Evolutionary conservation across 2,329 filamentous ascomycete genomes (phyloP), one percentile per base, ranked within the genome.

Genomic region (Alternaria gansuensis): DNA sequence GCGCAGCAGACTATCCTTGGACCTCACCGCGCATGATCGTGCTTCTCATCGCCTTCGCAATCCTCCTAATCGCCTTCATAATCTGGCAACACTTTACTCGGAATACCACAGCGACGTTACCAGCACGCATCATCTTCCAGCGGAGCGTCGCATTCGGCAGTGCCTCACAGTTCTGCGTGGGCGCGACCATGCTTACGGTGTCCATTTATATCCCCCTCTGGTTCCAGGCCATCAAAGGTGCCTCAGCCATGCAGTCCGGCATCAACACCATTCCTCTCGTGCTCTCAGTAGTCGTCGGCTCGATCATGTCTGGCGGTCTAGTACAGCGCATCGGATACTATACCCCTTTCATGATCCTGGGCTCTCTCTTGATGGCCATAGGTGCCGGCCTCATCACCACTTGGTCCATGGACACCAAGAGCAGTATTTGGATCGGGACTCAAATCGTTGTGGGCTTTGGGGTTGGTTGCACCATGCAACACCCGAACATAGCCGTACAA

Each of bases 201-300:
- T 72, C 72, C 8, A 72, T 78, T 29, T 82, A 80, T 65, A 69
- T 82, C 17, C 70, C 74, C 28, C 78, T 77, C 67, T 81, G 78
- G 81, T 82, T 78, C 73, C 79, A 82, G 60, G 81, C 80, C 3
- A 80, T 83, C 71, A 79, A 81, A 56, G 75, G 75, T 9, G 75
- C 73, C 1, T 74, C 74, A 0, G 79, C 81, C 1, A 75, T 79
- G 59, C 72, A 78, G 40, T 81, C 79, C 9, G 81, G 80, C 7
- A 80, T 82, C 57, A 75, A 76, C 59, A 80, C 78, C 45, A 75
- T 82, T 10, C 80, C 81, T 1, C 73, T 82, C 54, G 76, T 82
- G 17, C 73, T 83, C 5, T 74, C 74, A 11, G 72, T 81, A 4
- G 79, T 82, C 21, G 55, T 81, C 33, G 66, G 76, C 26, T 79